Evolutionary conservation across 495 filamentous ascomycete species (phyloP), one percentile per base, ranked within the genome.

Genomic region (Neurospora sp.): DNA sequence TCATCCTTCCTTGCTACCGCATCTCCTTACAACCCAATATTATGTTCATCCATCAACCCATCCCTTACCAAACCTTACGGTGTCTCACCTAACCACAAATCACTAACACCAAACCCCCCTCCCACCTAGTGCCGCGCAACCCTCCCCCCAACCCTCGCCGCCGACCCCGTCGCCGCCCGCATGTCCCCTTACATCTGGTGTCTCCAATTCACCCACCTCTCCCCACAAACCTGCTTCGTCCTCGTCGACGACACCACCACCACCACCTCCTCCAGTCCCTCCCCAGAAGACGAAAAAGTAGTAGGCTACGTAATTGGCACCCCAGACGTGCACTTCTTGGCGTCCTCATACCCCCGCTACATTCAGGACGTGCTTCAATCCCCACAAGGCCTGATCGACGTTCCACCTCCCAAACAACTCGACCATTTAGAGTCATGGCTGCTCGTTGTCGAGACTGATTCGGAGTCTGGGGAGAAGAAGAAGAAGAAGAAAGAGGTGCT

Each of bases 161-260:
- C 76, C 39, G 78, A 78, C 38, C 45, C 72, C 1, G 71, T 41
- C 38, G 80, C 75, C 41, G 44, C 71, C 61, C 65, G 74, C 53
- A 74, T 82, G 44, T 76, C 82, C 7, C 83, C 83, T 18, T 84
- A 84, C 75, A 73, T 83, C 76, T 84, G 83, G 83, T 82, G 81
- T 16, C 81, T 83, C 53, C 83, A 77, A 8, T 84, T 82, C 77
- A 83, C 81, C 37, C 75, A 78, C 70, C 80, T 84, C 71, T 79
- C 71, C 47, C 83, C 83, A 1, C 22, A 53, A 1, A 74, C 75
- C 72, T 81, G 80, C 77, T 79, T 82, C 74, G 78, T 85, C 8
- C 78, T 85, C 5, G 82, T 83, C 77, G 80, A 82, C 73, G 83
- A 82, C 41, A 40, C 71, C n/a, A n/a, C n/a, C n/a, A n/a, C n/a